Percentiles rank a stretch among this genome's conserved stretches.
Evolutionary conservation across 495 filamentous ascomycete species (phyloP).

Genomic region (Podospora conica): DNA sequence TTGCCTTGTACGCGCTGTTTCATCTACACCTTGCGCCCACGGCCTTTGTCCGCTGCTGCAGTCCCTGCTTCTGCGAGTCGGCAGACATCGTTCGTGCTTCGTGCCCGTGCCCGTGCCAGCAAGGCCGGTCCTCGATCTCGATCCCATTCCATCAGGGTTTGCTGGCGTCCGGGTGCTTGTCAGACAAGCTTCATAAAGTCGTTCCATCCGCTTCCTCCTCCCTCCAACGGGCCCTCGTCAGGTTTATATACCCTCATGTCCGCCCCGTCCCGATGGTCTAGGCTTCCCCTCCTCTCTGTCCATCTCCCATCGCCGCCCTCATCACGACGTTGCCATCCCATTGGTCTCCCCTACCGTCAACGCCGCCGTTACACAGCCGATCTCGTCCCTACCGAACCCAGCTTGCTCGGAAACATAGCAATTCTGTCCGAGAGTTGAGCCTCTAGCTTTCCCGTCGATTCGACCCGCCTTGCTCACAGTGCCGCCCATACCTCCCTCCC

Average conservation of each 20-base stretch:
- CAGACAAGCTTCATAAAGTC: slow-evolving; percentile 5
- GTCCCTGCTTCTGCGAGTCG: background rate
- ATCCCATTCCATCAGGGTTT: slow-evolving; percentile 4
- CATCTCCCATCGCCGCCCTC: background rate
- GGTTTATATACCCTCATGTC: slow-evolving; percentile 2
- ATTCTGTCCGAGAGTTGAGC: background rate
- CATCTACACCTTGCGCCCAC: slow-evolving; percentile 1
- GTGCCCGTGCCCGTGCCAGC: background rate
- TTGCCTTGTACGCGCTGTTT: slow-evolving; percentile 1
- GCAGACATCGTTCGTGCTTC: background rate
- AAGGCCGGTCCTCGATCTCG: slow-evolving; percentile 2
- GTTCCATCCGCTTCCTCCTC: background rate
- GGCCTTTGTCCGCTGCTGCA: background rate
- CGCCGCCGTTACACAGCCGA: slow-evolving; percentile 13
- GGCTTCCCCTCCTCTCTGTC: background rate
- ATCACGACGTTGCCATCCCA: background rate
- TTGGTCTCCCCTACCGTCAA: background rate
- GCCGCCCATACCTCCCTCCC: background rate
- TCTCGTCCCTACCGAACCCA: background rate
- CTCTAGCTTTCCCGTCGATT: background rate
- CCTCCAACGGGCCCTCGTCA: background rate
- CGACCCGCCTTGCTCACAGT: background rate
- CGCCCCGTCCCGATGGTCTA: background rate
- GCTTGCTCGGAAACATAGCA: background rate
- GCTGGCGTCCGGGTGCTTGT: background rate